These are phyloP conservation scores for Ammopiptanthus mongolicus DNA, from an alignment of 306 rosid species.

Conservation along the genomic window DNA sequence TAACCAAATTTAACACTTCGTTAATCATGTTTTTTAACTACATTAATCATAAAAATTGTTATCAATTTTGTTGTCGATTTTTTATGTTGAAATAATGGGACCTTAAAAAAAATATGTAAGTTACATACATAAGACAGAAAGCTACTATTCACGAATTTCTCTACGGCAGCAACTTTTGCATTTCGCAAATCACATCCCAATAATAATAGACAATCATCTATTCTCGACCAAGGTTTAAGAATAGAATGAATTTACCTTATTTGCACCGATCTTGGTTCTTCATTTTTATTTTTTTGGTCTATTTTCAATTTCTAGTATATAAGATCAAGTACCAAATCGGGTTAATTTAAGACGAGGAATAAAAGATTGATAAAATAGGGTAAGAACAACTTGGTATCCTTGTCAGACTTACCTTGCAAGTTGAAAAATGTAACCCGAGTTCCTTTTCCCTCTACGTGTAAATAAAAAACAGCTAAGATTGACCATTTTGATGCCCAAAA, in stretches of 20 bases:
- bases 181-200: not conserved
- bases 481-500: not conserved
- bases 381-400: slow-evolving; percentile 3
- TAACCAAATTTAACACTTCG: no score
- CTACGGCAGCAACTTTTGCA: not conserved
- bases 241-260: not conserved
- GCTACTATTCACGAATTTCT: no score
- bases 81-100: no score
- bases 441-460: not conserved
- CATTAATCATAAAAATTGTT: no score
- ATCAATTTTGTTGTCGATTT: no score
- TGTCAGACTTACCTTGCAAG: slow-evolving; percentile 3
- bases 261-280: not conserved
- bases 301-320: not conserved
- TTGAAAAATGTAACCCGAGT: not conserved
- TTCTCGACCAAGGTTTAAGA: not conserved
- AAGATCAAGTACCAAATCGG: not conserved
- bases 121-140: no score
- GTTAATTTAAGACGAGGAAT: not conserved
- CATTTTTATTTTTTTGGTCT: no score
- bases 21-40: no score
- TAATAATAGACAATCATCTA: not conserved
- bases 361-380: not conserved
- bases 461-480: slow-evolving; percentile 22
- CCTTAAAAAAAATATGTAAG: no score